Evolutionary conservation across 305 asterid species (phyloP).

Genomic region (Fraxinus velutina): DNA sequence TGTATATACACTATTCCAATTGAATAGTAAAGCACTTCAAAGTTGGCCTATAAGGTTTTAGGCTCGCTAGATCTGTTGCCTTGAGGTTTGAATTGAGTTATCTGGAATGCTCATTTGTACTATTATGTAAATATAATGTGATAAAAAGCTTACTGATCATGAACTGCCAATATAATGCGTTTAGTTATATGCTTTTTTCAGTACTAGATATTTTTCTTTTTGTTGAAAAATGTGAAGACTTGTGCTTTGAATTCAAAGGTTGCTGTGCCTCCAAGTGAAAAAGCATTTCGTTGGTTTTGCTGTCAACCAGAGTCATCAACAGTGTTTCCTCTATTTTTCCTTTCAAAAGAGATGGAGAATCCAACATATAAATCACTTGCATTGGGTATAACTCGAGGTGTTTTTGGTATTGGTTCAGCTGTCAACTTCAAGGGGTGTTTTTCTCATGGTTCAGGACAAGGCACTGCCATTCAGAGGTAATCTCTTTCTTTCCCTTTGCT

Average conservation of each 20-base stretch:
- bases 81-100: slow-evolving; percentile 9
- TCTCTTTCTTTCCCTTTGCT: slow-evolving; percentile 7
- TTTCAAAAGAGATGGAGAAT: slow-evolving; percentile 64
- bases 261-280: slow-evolving; percentile 94
- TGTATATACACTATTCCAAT: neutral
- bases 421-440: slow-evolving; percentile 50
- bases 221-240: slow-evolving; percentile 12
- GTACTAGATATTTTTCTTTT: slow-evolving; percentile 2
- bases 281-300: slow-evolving; percentile 84
- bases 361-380: slow-evolving; percentile 59
- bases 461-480: slow-evolving; percentile 50
- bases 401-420: slow-evolving; percentile 89
- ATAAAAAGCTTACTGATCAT: neutral
- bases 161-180: slow-evolving; percentile 3
- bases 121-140: neutral
- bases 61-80: neutral
- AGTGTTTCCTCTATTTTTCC: slow-evolving; percentile 67
- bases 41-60: slow-evolving; percentile 6
- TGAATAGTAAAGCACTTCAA: neutral
- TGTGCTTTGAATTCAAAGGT: slow-evolving; percentile 45
- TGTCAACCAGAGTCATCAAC: slow-evolving; percentile 68
- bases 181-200: neutral
- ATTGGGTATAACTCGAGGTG: slow-evolving; percentile 72
- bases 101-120: neutral
- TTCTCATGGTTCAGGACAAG: slow-evolving; percentile 33